Evolutionary conservation across 345 rosid species (phyloP), one percentile per base, ranked within the genome.

Genomic region (Citrus inodora): DNA sequence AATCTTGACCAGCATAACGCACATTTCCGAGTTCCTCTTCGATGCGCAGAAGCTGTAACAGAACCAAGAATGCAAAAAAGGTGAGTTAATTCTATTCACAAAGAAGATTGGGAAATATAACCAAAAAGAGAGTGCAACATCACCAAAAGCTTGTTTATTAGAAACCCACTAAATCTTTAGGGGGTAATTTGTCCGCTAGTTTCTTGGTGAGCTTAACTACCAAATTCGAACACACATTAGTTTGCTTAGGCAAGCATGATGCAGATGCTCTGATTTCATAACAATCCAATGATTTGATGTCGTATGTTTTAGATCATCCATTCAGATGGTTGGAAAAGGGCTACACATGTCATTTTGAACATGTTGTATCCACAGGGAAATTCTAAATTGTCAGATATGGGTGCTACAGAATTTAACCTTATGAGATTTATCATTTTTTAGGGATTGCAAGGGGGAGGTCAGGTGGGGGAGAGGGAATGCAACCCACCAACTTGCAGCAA

Each of bases 1-100:
- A 97, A 81, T 85, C 87, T 86, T 86, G 91, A 0, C 98, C 98
- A 0, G 99, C 98, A 70, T 89, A 97, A 16, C 90, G 90, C 59
- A 94, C 98, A 46, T 84, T 90, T 76, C 92, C 95, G 3, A 94
- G 98, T 61, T 94, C 99, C 89, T 96, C 98, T 82, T 96, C 99
- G 9, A 92, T 92, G 81, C 99, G 98, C 56, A 92, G 92, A 78
- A 96, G 99, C 98, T 94, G 98, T 85, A 86, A 82, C 21, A 21
- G 53, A 63, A 73, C 24, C 67, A 51, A 78, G 58, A 73, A 28
- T 11, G 6, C 62, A 32, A 6, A 24, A 28, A 28, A 66, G 9
- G 51, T 70, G 40, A 59, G 63, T 65, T n/a, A 40, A 13, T 28
- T 73, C 19, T 17, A 67, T 30, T 58, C n/a, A 9, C 0, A 60